phyloP scores from a whole-genome alignment of 352 stramenopile genomes.

The Blastocystis sp. region DNA sequence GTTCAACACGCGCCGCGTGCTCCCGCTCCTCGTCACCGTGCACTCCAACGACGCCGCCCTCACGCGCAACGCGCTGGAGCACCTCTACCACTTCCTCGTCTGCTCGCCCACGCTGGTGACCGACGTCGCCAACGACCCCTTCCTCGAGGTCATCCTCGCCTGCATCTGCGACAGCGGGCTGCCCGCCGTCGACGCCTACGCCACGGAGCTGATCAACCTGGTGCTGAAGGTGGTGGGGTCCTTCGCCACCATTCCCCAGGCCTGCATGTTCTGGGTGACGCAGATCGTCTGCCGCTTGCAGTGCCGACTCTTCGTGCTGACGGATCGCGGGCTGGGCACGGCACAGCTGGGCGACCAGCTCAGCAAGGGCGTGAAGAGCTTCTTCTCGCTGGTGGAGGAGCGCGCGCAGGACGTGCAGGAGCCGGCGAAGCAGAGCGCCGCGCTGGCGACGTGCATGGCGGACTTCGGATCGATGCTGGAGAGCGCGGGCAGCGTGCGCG shows the following conservation, averaged over 20 bases:
- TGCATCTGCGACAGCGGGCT: constrained; percentile 5
- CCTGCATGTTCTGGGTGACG: not conserved
- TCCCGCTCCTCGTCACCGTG: constrained; percentile 1
- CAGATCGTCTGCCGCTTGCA: not conserved
- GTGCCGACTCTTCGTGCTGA: not conserved
- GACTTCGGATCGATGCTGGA: constrained; percentile 38
- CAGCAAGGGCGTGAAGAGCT: not conserved
- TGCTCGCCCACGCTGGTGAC: not conserved
- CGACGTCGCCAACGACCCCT: not conserved
- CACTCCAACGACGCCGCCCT: not conserved
- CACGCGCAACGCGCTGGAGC: not conserved
- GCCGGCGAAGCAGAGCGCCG: not conserved
- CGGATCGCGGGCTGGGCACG: not conserved
- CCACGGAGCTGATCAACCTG: not conserved
- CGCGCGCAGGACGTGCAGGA: not conserved
- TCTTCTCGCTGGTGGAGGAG: not conserved
- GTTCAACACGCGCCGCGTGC: not conserved
- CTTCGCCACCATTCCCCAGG: constrained; percentile 12
- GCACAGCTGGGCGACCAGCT: not conserved
- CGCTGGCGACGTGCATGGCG: not conserved
- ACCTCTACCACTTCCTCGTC: constrained; percentile 18
- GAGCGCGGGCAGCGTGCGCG: not conserved
- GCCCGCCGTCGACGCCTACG: not conserved
- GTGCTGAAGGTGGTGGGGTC: constrained; percentile 18
- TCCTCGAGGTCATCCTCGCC: not conserved